phyloP scores from a whole-genome alignment of 108 stramenopile genomes.

The Aurantiochytrium sp. region DNA sequence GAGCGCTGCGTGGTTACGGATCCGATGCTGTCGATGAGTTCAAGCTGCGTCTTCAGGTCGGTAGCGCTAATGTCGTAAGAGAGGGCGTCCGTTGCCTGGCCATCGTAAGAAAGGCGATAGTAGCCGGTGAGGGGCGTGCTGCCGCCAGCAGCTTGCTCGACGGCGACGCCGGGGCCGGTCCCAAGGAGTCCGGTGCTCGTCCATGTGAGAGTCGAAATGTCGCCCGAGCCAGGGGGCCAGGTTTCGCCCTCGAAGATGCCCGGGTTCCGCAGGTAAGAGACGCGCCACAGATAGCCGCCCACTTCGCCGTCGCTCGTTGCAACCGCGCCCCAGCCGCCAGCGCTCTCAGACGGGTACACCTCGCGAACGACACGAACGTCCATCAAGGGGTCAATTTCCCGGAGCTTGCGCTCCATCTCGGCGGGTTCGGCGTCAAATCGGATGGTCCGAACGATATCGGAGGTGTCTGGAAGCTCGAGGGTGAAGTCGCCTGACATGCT shows the following conservation, averaged over 20 bases:
- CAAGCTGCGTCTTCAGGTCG: constrained; percentile 64
- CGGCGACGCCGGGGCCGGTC: constrained; percentile 43
- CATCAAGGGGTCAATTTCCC: constrained; percentile 69
- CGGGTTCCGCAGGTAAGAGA: constrained; percentile 65
- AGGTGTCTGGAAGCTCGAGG: constrained; percentile 53
- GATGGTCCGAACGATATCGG: constrained; percentile 42
- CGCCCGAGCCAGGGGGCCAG: constrained; percentile 75
- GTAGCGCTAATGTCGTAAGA: constrained; percentile 48
- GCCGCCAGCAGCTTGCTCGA: constrained; percentile 34
- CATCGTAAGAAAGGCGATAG: constrained; percentile 40
- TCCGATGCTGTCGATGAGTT: constrained; percentile 61
- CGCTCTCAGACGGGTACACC: constrained; percentile 57
- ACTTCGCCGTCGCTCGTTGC: constrained; percentile 52
- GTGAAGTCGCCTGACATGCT: constrained; percentile 64
- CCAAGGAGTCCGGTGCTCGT: constrained; percentile 55
- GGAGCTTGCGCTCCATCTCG: constrained; percentile 59
- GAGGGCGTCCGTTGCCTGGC: background rate
- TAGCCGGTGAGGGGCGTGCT: constrained; percentile 49
- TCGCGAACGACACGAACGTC: constrained; percentile 57
- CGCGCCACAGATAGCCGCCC: constrained; percentile 72
- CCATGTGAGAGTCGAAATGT: constrained; percentile 46
- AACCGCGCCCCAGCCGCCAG: constrained; percentile 71
- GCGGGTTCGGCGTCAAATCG: constrained; percentile 60
- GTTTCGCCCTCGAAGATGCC: constrained; percentile 62
- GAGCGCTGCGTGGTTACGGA: constrained; percentile 61